phyloP scores from a whole-genome alignment of 441 rosid species.

The Erodium trifolium region DNA sequence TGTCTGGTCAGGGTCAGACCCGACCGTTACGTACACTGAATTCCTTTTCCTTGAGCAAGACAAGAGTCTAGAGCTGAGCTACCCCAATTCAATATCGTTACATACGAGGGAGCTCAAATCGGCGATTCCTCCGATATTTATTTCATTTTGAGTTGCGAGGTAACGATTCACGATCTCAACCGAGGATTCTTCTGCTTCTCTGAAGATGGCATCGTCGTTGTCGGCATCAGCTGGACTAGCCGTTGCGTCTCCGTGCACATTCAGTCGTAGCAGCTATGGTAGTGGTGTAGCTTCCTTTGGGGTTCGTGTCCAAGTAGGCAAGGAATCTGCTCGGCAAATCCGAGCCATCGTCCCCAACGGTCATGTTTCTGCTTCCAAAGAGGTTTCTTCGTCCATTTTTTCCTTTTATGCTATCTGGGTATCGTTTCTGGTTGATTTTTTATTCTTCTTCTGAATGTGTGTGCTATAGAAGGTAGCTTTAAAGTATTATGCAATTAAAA shows the following conservation, averaged over 20 bases:
- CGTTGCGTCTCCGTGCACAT: slow-evolving; percentile 1
- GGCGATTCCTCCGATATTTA: neutral
- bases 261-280: neutral
- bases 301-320: neutral
- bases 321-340: neutral
- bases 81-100: neutral
- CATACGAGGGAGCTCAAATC: neutral
- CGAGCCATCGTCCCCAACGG: neutral
- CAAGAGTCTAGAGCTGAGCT: neutral
- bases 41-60: too few relatives aligned
- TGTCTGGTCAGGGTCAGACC: neutral
- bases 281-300: neutral
- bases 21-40: neutral
- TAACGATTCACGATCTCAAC: neutral
- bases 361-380: neutral
- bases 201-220: neutral
- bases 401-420: neutral
- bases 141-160: neutral
- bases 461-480: neutral
- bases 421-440: neutral
- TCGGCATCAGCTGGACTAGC: neutral
- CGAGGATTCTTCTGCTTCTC: neutral
- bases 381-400: neutral
- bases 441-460: neutral
- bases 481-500: neutral